Evolutionary conservation across 2,329 filamentous ascomycete species (phyloP).

Genomic region (Hypoxylon sp.): DNA sequence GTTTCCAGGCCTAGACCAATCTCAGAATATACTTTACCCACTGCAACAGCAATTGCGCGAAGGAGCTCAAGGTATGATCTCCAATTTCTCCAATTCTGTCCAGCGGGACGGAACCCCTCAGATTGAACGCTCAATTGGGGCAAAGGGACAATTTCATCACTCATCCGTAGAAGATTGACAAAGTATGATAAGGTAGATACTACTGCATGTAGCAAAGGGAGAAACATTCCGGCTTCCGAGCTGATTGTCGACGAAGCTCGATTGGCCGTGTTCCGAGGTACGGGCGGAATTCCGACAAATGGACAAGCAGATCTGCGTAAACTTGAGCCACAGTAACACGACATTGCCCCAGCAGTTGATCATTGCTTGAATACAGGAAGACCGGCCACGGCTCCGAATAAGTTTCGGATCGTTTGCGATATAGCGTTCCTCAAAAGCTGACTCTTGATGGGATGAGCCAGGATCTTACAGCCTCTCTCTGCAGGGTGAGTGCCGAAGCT

Average conservation of each 20-base stretch:
- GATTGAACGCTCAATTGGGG: slow-evolving; percentile 33
- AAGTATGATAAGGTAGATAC: slow-evolving; percentile 37
- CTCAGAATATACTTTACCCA: slow-evolving; percentile 33
- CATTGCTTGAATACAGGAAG: slow-evolving; percentile 43
- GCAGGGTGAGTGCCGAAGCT: slow-evolving; percentile 24
- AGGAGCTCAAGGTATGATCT: slow-evolving; percentile 30
- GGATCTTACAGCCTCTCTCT: slow-evolving; percentile 9
- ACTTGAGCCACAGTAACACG: slow-evolving; percentile 20
- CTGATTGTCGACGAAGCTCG: slow-evolving; percentile 21
- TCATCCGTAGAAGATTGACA: slow-evolving; percentile 27
- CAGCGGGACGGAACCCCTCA: slow-evolving; percentile 42
- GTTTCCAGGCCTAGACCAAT: slow-evolving; percentile 40
- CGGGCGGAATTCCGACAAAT: slow-evolving; percentile 27
- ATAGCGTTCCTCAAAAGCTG: slow-evolving; percentile 10
- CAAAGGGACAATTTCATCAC: slow-evolving; percentile 39
- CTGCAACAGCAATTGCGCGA: neutral
- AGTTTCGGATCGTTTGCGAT: slow-evolving; percentile 25
- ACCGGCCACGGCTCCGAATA: slow-evolving; percentile 42
- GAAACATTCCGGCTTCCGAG: slow-evolving; percentile 42
- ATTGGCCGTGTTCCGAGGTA: slow-evolving; percentile 33
- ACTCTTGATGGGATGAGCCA: slow-evolving; percentile 7
- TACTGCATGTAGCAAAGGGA: slow-evolving; percentile 38
- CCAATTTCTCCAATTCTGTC: slow-evolving; percentile 48
- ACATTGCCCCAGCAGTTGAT: slow-evolving; percentile 39
- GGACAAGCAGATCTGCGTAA: slow-evolving; percentile 36